phyloP scores from a whole-genome alignment of 164 flowering plant species.

The Nelumbo lutea region DNA sequence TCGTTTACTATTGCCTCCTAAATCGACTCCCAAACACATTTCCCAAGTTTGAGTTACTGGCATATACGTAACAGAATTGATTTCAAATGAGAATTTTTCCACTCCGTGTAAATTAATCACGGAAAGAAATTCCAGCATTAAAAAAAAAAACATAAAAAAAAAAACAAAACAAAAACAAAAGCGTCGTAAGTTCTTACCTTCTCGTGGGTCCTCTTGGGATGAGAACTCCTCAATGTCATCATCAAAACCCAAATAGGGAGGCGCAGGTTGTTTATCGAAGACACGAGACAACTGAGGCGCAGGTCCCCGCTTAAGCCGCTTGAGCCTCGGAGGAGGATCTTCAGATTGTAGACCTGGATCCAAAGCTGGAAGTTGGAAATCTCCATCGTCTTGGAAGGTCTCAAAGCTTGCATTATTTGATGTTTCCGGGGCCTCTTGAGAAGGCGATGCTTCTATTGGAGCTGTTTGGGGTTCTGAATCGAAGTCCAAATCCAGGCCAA shows the following conservation, averaged over 20 bases:
- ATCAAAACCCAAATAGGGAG: constrained; percentile 21
- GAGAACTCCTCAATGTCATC: constrained; percentile 85
- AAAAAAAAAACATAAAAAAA: not conserved
- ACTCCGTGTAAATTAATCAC: not conserved
- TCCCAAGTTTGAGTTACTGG: too few relatives aligned
- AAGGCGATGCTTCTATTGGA: not conserved
- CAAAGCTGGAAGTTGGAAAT: constrained; percentile 17
- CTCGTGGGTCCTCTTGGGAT: constrained; percentile 37
- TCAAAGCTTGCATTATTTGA: constrained; percentile 13
- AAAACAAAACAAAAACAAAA: not conserved
- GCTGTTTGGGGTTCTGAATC: constrained; percentile 32
- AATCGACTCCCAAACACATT: too few relatives aligned
- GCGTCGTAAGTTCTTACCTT: constrained; percentile 23
- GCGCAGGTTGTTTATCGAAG: not conserved
- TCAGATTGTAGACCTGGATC: constrained; percentile 28
- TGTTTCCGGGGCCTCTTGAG: constrained; percentile 12
- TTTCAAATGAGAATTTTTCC: too few relatives aligned
- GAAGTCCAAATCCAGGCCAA: constrained; percentile 65
- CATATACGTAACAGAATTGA: too few relatives aligned
- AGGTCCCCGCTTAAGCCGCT: constrained; percentile 46
- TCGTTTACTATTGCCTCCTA: too few relatives aligned
- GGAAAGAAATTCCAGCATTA: not conserved
- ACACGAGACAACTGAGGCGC: not conserved
- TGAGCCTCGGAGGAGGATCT: constrained; percentile 29
- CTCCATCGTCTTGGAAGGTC: constrained; percentile 23